Base-by-base conservation (phyloP, 352 stramenopile species). In the Globisporangium recalcitrans region DNA sequence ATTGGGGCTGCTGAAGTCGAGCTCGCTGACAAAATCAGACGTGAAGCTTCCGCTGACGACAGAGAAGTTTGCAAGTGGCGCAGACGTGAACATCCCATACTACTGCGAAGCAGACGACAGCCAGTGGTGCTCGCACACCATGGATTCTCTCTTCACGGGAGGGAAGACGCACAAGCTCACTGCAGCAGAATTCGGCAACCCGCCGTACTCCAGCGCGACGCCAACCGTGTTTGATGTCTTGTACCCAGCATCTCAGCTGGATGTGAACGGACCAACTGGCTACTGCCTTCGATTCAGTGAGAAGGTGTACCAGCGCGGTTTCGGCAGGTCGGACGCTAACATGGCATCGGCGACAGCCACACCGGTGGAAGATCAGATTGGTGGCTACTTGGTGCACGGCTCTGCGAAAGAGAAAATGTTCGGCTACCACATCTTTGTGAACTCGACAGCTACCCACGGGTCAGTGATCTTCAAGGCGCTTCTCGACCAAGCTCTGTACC, bases 351-450 rank as follows among this genome's bases (percentile, higher is more conserved):
- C 80, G 52, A 88, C 96, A 0, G 52, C 60, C 44, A 67, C 59
- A 1, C 60, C 68, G 1, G 65, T 74, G 2, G 65, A 68, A 5
- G 59, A 62, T 21, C 74, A 80, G 65, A 80, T 69, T 31, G 74
- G 63, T 24, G 74, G 49, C 4, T 74, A 62, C 38, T 52, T 74
- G 9, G 52, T 56, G 3, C 65, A 80, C 9, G 31, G 31, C 31
- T 36, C 31, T 44, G 60, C 0, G 67, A 71, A 11, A 97, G 97
- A 67, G 85, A 88, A 9, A 98, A 98, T 78, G 19, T 74, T 87
- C 26, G 70, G 77, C 9, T 87, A 87, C 62, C 60, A 81, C 32
- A 38, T 85, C 3, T 67, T 83, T 9, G 70, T 82, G 6, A 87
- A 87, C 64, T 78, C 76, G 5, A 78, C 78, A 4, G 40, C 67